Percentiles rank a stretch among this genome's conserved stretches.
Evolutionary conservation across 2,329 filamentous ascomycete species (phyloP).

Genomic region (Colletotrichum brevisporum): DNA sequence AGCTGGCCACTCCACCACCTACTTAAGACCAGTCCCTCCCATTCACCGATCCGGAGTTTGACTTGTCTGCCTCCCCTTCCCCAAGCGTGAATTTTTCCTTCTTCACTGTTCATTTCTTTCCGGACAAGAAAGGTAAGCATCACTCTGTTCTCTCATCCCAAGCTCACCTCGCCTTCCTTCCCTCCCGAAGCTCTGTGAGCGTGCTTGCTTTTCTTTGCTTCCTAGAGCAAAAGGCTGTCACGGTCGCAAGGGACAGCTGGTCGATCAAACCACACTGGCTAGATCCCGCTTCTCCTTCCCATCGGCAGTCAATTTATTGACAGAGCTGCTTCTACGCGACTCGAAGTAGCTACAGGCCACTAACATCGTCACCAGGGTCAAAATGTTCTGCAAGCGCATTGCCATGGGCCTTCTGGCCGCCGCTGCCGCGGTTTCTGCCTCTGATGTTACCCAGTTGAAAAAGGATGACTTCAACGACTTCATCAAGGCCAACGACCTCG

Average conservation of each 20-base stretch:
- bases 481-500: constrained; percentile 86
- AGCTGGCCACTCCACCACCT: constrained; percentile 19
- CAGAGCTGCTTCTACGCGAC: background rate
- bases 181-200: background rate
- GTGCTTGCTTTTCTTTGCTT: background rate
- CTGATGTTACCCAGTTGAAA: constrained; percentile 87
- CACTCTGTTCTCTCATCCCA: background rate
- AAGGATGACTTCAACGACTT: constrained; percentile 90
- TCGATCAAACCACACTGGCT: background rate
- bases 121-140: constrained; percentile 38
- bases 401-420: constrained; percentile 69
- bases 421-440: constrained; percentile 71
- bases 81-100: constrained; percentile 31
- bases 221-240: constrained; percentile 5
- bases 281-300: background rate
- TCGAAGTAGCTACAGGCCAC: background rate
- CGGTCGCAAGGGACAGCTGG: constrained; percentile 21
- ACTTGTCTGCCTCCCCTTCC: constrained; percentile 21
- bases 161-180: background rate
- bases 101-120: constrained; percentile 37
- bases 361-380: constrained; percentile 43
- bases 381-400: constrained; percentile 66
- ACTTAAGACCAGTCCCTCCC: constrained; percentile 36
- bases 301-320: background rate
- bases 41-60: constrained; percentile 11